These are phyloP conservation scores for Lachnellula occidentalis DNA, from an alignment of 2,329 filamentous ascomycete genomes.

Conservation along the genomic window DNA sequence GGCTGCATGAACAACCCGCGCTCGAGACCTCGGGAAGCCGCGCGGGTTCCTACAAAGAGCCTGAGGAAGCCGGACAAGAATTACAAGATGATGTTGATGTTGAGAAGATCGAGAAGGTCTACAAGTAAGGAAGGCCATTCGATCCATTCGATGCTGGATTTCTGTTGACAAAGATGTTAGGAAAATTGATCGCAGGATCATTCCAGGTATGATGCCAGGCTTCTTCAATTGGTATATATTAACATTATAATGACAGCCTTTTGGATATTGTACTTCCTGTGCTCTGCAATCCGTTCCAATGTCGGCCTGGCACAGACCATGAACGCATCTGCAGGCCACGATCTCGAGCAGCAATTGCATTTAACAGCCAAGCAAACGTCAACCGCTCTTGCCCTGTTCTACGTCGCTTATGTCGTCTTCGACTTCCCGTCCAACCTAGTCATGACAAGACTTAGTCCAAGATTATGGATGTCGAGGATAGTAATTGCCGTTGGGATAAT, in stretches of 20 bases:
- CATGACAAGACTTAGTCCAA: slow-evolving; percentile 80
- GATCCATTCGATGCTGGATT: not conserved
- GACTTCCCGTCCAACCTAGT: slow-evolving; percentile 83
- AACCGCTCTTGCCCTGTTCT: slow-evolving; percentile 80
- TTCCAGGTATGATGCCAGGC: slow-evolving; percentile 36
- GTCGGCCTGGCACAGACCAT: slow-evolving; percentile 93
- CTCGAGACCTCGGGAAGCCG: not conserved
- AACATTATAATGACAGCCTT: slow-evolving; percentile 51
- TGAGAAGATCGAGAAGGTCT: slow-evolving; percentile 33
- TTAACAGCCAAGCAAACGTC: slow-evolving; percentile 73
- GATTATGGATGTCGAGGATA: slow-evolving; percentile 88
- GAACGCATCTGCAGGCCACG: slow-evolving; percentile 67
- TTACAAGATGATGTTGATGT: slow-evolving; percentile 22
- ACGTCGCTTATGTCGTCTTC: slow-evolving; percentile 86
- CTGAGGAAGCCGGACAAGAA: slow-evolving; percentile 12
- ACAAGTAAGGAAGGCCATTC: slow-evolving; percentile 30
- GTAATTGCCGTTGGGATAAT: slow-evolving; percentile 83
- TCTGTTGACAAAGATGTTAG: slow-evolving; percentile 9
- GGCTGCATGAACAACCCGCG: slow-evolving; percentile 5
- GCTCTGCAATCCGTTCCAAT: slow-evolving; percentile 86
- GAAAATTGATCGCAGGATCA: slow-evolving; percentile 53
- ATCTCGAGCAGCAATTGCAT: slow-evolving; percentile 65
- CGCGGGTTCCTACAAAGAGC: not conserved
- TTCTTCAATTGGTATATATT: not conserved
- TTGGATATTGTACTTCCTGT: slow-evolving; percentile 87